Evolutionary conservation across 345 rosid genomes (phyloP).

Genomic region (Aquilaria sinensis): DNA sequence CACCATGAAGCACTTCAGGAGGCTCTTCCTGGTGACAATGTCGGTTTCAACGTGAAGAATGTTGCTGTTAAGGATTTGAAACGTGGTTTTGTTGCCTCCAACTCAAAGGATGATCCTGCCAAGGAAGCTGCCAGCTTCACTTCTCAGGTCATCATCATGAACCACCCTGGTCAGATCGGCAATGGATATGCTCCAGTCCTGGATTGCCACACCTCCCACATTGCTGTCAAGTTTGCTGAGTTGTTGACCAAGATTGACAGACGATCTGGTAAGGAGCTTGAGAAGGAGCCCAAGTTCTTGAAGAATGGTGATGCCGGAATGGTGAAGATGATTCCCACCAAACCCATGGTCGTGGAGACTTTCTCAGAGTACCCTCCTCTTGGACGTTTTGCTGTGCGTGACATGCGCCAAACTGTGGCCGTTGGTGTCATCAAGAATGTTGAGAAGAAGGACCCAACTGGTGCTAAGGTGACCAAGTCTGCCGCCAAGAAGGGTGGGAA

Average conservation of each 20-base stretch:
- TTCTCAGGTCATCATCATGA: constrained; percentile 26
- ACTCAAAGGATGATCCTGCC: constrained; percentile 29
- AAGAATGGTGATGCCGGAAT: constrained; percentile 27
- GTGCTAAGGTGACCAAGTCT: constrained; percentile 26
- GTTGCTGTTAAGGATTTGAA: constrained; percentile 26
- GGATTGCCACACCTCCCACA: constrained; percentile 25
- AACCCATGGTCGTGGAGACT: constrained; percentile 28
- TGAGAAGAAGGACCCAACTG: constrained; percentile 23
- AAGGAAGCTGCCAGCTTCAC: constrained; percentile 24
- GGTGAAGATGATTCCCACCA: constrained; percentile 25
- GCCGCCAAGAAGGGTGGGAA: constrained; percentile 21
- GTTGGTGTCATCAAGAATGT: constrained; percentile 27
- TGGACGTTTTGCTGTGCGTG: constrained; percentile 23
- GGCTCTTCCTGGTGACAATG: constrained; percentile 27
- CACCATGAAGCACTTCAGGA: constrained; percentile 25
- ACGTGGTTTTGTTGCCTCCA: constrained; percentile 23
- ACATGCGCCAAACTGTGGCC: constrained; percentile 28
- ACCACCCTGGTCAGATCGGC: constrained; percentile 27
- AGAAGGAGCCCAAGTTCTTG: constrained; percentile 28
- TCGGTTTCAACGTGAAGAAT: constrained; percentile 27
- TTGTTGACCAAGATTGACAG: constrained; percentile 25
- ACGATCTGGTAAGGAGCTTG: constrained; percentile 23
- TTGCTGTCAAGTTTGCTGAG: constrained; percentile 23
- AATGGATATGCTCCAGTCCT: constrained; percentile 24
- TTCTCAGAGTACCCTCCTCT: constrained; percentile 22